Conservation (phyloP, 768 basidiomycete genomes). For the Chlorophyllum brunneum region DNA sequence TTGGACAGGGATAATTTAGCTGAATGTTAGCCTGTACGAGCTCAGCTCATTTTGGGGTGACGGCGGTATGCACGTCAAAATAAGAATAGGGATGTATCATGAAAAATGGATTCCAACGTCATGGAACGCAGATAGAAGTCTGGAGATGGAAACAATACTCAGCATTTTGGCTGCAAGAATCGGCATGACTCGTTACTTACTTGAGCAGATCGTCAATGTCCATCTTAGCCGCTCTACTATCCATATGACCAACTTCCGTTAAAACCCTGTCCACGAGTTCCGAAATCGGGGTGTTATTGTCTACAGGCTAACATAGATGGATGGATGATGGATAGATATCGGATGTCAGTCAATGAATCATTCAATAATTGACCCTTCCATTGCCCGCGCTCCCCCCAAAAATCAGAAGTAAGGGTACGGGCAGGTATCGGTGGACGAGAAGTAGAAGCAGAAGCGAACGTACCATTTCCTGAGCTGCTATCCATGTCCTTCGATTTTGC, state of each 20-base stretch:
- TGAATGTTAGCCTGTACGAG: no score
- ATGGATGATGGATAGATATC: neutral
- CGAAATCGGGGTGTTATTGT: conserved; percentile 69
- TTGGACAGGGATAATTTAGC: no score
- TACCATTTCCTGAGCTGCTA: conserved; percentile 71
- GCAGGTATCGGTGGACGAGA: neutral
- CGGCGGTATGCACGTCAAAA: neutral
- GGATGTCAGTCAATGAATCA: neutral
- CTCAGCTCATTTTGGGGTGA: no score
- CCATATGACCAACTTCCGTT: conserved; percentile 63
- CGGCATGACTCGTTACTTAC: conserved; percentile 37
- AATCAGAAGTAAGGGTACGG: neutral
- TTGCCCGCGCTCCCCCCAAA: neutral
- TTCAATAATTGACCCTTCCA: neutral
- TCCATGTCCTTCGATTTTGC: conserved; percentile 91
- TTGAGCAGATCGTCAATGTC: conserved; percentile 86
- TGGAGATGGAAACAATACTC: conserved; percentile 22
- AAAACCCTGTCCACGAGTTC: conserved; percentile 70
- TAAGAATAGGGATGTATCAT: conserved; percentile 23
- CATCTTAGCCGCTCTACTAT: conserved; percentile 90
- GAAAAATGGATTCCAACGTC: conserved; percentile 74
- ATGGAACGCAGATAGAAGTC: conserved; percentile 70
- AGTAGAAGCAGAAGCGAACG: neutral
- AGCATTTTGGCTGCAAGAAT: conserved; percentile 2
- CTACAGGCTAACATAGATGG: conserved; percentile 49